Evolutionary conservation across 2,329 filamentous ascomycete species (phyloP).

Genomic region (Beauveria bassiana): DNA sequence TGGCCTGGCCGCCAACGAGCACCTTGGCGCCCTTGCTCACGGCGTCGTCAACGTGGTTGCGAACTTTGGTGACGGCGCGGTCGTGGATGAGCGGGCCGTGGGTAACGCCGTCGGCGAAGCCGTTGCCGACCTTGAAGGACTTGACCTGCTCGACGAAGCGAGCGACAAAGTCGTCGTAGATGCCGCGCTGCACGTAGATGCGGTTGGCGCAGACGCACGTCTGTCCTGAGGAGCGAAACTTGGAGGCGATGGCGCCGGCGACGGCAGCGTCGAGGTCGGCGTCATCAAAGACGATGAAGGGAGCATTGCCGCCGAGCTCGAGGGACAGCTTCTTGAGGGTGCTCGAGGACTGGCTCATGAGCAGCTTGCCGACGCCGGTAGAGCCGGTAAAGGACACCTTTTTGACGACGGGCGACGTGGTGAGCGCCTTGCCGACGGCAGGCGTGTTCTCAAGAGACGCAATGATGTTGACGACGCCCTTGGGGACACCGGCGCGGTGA

Average conservation of each 20-base stretch:
- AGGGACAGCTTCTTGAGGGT: slow-evolving; percentile 81
- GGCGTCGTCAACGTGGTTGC: slow-evolving; percentile 73
- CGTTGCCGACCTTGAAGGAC: slow-evolving; percentile 66
- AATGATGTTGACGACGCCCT: slow-evolving; percentile 84
- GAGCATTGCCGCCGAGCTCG: slow-evolving; percentile 90
- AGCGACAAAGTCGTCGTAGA: slow-evolving; percentile 67
- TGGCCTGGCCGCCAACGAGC: slow-evolving; percentile 64
- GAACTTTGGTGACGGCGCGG: slow-evolving; percentile 71
- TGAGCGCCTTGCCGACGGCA: slow-evolving; percentile 69
- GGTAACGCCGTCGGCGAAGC: slow-evolving; percentile 62
- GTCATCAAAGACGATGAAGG: slow-evolving; percentile 96
- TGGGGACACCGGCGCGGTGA: slow-evolving; percentile 78
- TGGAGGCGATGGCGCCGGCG: slow-evolving; percentile 71
- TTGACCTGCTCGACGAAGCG: slow-evolving; percentile 66
- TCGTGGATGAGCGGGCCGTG: slow-evolving; percentile 82
- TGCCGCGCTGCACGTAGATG: slow-evolving; percentile 68
- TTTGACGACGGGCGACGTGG: slow-evolving; percentile 62
- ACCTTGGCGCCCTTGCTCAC: slow-evolving; percentile 69
- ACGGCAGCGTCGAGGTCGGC: slow-evolving; percentile 83
- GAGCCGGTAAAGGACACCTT: slow-evolving; percentile 95
- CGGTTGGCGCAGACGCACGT: slow-evolving; percentile 90
- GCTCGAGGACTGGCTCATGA: slow-evolving; percentile 82
- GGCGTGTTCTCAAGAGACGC: slow-evolving; percentile 73
- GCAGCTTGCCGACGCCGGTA: slow-evolving; percentile 57
- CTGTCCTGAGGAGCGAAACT: slow-evolving; percentile 92